Evolutionary conservation across 768 basidiomycete genomes (phyloP), one percentile per base, ranked within the genome.

Genomic region (Mycena kentingensis): DNA sequence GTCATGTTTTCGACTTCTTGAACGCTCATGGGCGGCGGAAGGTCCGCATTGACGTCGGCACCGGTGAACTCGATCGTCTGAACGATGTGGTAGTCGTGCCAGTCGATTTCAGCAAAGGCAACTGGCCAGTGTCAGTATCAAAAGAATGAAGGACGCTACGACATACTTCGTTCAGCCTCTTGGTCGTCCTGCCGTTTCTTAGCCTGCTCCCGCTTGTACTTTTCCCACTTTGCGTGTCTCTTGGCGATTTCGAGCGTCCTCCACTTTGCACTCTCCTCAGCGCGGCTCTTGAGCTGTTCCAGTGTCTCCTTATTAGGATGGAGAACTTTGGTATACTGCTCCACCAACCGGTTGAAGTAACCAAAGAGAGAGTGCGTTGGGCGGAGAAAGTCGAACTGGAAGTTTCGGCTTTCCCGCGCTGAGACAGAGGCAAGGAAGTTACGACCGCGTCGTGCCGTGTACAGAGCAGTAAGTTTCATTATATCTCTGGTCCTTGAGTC

Each of bases 61-160:
- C 85, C 82, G 15, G 97, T 98, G 65, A 98, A 99, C 65, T 99
- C 97, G 62, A 97, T 94, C 18, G 94, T 97, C 66, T 98, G 93
- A 5, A 98, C 97, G 50, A 97, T 92, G 34, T 94, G 93, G 72
- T 97, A 98, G 67, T 98, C 97, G 64, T 99, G 93, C 97, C 97
- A 99, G 66, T 99, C 97, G 61, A 99, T 98, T 66, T 95, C 92
- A 37, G 93, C 92, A 65, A 97, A 95, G 4, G 95, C 96, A 70
- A 85, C 90, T 88, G 54, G 5, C 45, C 36, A 52, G 32, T 22
- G 53, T 8, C 49, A 35, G 60, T 41, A 21, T 62, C 19, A 41
- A 36, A 28, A 13, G 35, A 19, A 44, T 31, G 26, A 58, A 60
- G 48, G 28, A 80, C 90, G n/a, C n/a, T n/a, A n/a, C n/a, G n/a